Conservation (phyloP, 768 basidiomycete species). For the Boletellus sp. region DNA sequence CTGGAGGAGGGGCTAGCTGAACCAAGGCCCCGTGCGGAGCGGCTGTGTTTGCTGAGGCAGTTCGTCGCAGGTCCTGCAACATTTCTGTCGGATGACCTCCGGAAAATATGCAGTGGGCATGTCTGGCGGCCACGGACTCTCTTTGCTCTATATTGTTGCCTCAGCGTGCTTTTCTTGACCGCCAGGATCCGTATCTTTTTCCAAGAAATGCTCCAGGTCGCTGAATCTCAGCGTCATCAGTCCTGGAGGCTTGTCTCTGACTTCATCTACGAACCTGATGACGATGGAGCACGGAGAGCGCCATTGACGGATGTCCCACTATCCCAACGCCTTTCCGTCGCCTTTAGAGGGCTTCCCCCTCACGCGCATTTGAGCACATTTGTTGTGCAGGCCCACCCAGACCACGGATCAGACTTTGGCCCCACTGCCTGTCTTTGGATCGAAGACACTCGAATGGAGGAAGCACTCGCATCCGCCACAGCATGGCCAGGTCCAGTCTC, state of each 20-base stretch:
- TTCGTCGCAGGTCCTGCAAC: conserved; percentile 22
- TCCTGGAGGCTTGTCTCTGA: not conserved
- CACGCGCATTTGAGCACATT: conserved; percentile 35
- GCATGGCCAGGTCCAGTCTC: conserved; percentile 52
- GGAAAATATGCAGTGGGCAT: conserved; percentile 21
- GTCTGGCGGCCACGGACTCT: conserved; percentile 31
- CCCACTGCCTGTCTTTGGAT: conserved; percentile 53
- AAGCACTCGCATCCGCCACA: conserved; percentile 34
- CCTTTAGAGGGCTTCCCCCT: conserved; percentile 29
- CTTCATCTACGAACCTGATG: not conserved
- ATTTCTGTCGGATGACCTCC: conserved; percentile 26
- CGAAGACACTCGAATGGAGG: conserved; percentile 33
- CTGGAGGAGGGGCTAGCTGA: conserved; percentile 19
- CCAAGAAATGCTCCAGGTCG: conserved; percentile 1
- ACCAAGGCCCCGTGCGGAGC: conserved; percentile 15
- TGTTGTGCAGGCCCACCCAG: conserved; percentile 24
- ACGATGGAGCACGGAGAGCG: conserved; percentile 7
- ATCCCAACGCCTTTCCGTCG: conserved; percentile 34
- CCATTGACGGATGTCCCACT: conserved; percentile 29
- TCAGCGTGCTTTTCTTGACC: conserved; percentile 40
- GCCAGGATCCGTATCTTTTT: conserved; percentile 21
- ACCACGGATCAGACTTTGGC: conserved; percentile 14
- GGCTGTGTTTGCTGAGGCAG: conserved; percentile 25
- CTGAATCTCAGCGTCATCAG: not conserved
- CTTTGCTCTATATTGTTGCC: conserved; percentile 37